A percentile compares a stretch with the other conserved stretches of the same genome.
phyloP scores from a whole-genome alignment of 345 rosid species.

The Citrus unshiu region DNA sequence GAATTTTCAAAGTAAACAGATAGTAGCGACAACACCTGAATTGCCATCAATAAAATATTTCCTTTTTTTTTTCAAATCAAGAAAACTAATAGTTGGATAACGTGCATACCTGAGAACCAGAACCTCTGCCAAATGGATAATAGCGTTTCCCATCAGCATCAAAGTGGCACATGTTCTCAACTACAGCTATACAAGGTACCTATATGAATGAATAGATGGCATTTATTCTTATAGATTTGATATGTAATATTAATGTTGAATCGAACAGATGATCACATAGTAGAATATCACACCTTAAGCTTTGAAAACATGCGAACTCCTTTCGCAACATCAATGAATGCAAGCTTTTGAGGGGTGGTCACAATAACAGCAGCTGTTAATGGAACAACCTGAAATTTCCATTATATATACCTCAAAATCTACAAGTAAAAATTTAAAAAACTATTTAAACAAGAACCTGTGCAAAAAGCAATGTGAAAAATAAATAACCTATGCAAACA shows the following conservation, averaged over 20 bases:
- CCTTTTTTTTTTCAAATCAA: neutral
- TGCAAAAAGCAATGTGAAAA: neutral
- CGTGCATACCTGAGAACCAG: constrained; percentile 81
- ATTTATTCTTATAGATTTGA: neutral
- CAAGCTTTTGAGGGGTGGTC: constrained; percentile 95
- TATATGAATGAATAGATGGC: constrained; percentile 23
- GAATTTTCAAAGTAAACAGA: constrained; percentile 11
- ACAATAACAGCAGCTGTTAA: constrained; percentile 94
- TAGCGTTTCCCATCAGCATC: constrained; percentile 95
- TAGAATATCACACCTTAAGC: constrained; percentile 60
- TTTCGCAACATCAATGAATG: constrained; percentile 95
- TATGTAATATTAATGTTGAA: neutral
- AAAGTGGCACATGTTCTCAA: constrained; percentile 97
- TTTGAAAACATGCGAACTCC: constrained; percentile 99
- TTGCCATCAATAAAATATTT: neutral
- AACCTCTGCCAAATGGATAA: constrained; percentile 97
- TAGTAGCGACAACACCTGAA: neutral
- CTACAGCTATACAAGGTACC: constrained; percentile 97
- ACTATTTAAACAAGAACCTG: neutral
- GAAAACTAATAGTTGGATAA: constrained; percentile 5
- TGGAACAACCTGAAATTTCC: constrained; percentile 73
- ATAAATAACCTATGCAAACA: neutral
- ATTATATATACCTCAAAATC: constrained; percentile 13
- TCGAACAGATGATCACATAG: neutral
- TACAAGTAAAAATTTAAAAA: neutral